Evolutionary conservation across 2,329 filamentous ascomycete genomes (phyloP), one percentile per base, ranked within the genome.

Genomic region (Reticulascus tulasneorum): DNA sequence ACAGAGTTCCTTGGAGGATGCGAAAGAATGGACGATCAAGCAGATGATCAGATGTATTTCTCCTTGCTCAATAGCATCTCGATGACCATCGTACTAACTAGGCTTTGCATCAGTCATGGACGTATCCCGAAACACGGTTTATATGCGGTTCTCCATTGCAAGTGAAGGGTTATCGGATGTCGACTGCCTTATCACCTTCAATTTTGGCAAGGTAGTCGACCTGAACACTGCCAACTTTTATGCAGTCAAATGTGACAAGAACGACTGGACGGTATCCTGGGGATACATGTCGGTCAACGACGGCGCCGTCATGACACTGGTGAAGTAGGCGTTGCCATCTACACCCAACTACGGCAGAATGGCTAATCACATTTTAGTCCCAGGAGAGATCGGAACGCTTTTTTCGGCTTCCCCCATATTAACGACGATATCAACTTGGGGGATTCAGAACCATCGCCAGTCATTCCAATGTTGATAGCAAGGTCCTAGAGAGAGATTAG

Each of bases 231-330:
- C 44, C 3, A 54, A 52, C 22, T 59, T 55, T 38, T 47, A 38
- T 27, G 22, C 47, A 11, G 28, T 48, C 17, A 30, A 33, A 3
- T 61, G 58, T 29, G 31, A 35, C 1, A 35, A 47, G 21, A 47
- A 43, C n/a, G 47, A 46, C n/a, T 57, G 53, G 49, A 38, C 36
- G 5, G 31, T 54, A 7, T 60, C 56, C 0, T 61, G 54, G 55
- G 57, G 58, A 2, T 58, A 62, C 41, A 46, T 51, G 15, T 25
- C 38, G 7, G 37, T 17, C 0, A 47, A 48, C 0, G 57, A 59
- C 21, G 51, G 49, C 4, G 57, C 47, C 0, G 53, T 60, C 16
- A 47, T 54, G 46, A 55, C 55, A 1, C 17, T 62, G 1, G 44
- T 54, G 18, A 57, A 54, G 57, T 60, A 42, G 44, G 54, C 40